Evolutionary conservation across 116 monocot species (phyloP).

Genomic region (Zostera marina): DNA sequence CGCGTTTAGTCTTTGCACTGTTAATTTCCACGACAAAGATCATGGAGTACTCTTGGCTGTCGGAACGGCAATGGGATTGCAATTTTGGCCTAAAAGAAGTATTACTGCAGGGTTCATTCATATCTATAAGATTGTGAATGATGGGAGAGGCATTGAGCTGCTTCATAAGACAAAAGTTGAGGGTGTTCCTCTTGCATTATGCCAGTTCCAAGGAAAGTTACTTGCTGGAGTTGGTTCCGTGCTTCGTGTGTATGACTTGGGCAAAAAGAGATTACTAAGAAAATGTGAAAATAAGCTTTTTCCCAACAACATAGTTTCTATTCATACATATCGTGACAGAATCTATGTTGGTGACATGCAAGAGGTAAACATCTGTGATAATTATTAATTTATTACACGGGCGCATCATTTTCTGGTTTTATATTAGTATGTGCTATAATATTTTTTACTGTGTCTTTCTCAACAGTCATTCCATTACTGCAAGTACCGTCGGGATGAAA

Average conservation of each 20-base stretch:
- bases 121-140: constrained; percentile 85
- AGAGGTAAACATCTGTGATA: constrained; percentile 41
- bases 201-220: constrained; percentile 80
- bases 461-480: constrained; percentile 97
- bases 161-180: constrained; percentile 94
- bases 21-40: constrained; percentile 96
- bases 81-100: constrained; percentile 71
- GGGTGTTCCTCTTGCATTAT: constrained; percentile 76
- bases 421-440: background rate
- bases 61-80: constrained; percentile 79
- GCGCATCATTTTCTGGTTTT: background rate
- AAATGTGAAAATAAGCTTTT: constrained; percentile 98
- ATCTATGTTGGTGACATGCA: constrained; percentile 96
- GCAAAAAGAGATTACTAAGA: constrained; percentile 71
- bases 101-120: constrained; percentile 63
- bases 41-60: constrained; percentile 82
- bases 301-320: constrained; percentile 64
- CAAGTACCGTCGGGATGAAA: constrained; percentile 92
- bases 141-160: constrained; percentile 76
- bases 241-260: constrained; percentile 83
- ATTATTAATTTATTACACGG: no score
- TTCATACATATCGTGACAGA: constrained; percentile 93
- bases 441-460: constrained; percentile 1
- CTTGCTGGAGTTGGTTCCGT: constrained; percentile 83
- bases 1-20: constrained; percentile 84